Conservation (phyloP, 345 rosid genomes). For the Hibiscus trionum region DNA sequence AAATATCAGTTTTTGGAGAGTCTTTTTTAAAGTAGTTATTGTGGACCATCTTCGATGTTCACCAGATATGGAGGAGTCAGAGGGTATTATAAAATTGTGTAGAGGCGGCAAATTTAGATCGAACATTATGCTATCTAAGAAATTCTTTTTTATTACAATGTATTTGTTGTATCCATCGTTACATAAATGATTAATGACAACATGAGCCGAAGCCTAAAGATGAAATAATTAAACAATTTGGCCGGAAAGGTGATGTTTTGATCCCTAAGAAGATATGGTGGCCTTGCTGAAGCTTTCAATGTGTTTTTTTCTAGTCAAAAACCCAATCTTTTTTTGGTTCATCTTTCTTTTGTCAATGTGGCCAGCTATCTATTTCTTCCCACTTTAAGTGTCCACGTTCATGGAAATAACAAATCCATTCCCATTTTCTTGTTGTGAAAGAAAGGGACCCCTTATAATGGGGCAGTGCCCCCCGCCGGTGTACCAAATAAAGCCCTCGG, state of each 20-base stretch:
- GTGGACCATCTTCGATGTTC: no score
- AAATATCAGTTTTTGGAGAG: no score
- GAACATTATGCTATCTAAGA: neutral
- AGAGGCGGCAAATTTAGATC: no score
- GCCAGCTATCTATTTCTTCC: slow-evolving; percentile 3
- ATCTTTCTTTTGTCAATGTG: neutral
- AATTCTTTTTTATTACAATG: neutral
- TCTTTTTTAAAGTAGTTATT: no score
- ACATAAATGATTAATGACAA: neutral
- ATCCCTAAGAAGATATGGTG: neutral
- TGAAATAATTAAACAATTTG: neutral
- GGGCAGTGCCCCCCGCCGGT: neutral
- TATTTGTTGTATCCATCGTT: neutral
- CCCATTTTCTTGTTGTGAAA: neutral
- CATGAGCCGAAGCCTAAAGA: neutral
- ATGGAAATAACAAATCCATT: slow-evolving; percentile 19
- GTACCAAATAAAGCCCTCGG: neutral
- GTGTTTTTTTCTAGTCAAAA: slow-evolving; percentile 2
- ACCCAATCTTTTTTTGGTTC: slow-evolving; percentile 8
- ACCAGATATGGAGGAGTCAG: no score
- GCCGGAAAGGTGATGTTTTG: neutral
- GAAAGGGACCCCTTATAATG: slow-evolving; percentile 9
- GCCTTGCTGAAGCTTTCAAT: neutral
- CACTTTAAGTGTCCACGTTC: slow-evolving; percentile 20
- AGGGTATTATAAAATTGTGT: no score